Evolutionary conservation across 768 basidiomycete genomes (phyloP).

Genomic region (Tylopilus sp.): DNA sequence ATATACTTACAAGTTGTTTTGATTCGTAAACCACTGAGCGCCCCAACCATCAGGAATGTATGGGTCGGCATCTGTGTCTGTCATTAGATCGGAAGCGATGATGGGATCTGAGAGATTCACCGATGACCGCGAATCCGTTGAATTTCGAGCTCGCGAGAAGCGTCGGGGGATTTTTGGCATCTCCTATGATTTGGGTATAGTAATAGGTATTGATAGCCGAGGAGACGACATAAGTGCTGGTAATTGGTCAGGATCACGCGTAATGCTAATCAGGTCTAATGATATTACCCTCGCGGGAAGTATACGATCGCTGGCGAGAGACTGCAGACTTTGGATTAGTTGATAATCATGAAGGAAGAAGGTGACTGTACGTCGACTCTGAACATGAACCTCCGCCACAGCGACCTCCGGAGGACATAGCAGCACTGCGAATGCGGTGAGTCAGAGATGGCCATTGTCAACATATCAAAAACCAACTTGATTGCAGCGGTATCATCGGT

Average conservation of each 20-base stretch:
- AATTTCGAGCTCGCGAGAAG: constrained; percentile 60
- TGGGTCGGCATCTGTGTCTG: constrained; percentile 59
- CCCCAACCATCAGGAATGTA: constrained; percentile 54
- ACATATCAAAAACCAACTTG: constrained; percentile 40
- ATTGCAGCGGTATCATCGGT: constrained; percentile 76
- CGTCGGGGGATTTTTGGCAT: constrained; percentile 64
- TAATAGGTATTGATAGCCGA: constrained; percentile 66
- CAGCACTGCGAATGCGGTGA: constrained; percentile 39
- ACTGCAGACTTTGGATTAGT: constrained; percentile 1
- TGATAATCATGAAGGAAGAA: not conserved
- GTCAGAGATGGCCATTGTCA: not conserved
- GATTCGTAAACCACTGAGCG: constrained; percentile 24
- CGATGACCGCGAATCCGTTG: constrained; percentile 70
- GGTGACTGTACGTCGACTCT: constrained; percentile 46
- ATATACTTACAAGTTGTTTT: constrained; percentile 22
- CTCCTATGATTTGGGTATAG: constrained; percentile 76
- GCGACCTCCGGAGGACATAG: constrained; percentile 58
- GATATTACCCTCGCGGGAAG: constrained; percentile 62
- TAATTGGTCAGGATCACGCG: not conserved
- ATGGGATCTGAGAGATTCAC: constrained; percentile 31
- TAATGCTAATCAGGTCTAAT: not conserved
- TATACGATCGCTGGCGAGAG: constrained; percentile 66
- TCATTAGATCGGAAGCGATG: not conserved
- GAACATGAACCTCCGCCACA: constrained; percentile 49
- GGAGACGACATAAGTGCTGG: constrained; percentile 65